These are phyloP conservation scores for Klebsormidium nitens DNA, from an alignment of 139 green algal genomes.

Conservation along the genomic window DNA sequence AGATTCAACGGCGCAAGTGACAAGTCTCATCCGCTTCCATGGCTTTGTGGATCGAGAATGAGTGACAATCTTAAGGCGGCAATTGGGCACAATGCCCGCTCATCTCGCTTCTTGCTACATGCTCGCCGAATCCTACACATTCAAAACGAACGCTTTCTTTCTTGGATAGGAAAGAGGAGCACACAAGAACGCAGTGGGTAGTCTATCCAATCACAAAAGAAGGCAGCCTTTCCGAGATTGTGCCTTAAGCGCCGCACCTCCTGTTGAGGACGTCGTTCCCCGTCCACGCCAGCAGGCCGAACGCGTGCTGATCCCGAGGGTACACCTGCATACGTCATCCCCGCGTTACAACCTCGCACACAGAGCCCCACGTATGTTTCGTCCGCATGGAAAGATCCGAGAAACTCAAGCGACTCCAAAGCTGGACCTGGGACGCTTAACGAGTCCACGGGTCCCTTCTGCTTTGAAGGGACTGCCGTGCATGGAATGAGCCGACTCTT, in stretches of 20 bases:
- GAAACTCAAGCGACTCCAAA: slow-evolving; percentile 1
- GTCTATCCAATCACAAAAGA: too few relatives aligned
- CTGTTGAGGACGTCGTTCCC: slow-evolving; percentile 39
- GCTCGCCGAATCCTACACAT: neutral
- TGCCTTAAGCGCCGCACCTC: neutral
- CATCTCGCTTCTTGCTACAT: neutral
- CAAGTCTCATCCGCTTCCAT: neutral
- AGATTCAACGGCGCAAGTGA: neutral
- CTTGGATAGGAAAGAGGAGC: too few relatives aligned
- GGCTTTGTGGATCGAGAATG: neutral
- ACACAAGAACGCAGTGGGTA: too few relatives aligned
- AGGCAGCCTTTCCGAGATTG: neutral
- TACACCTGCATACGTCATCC: slow-evolving; percentile 39
- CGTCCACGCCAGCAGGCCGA: slow-evolving; percentile 34
- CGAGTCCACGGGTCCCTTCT: neutral
- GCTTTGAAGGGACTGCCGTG: neutral
- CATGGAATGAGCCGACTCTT: neutral
- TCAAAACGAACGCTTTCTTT: neutral
- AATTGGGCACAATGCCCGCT: too few relatives aligned
- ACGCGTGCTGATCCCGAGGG: slow-evolving; percentile 28
- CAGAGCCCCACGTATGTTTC: neutral
- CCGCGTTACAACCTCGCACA: neutral
- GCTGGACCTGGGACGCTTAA: neutral
- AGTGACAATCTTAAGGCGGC: too few relatives aligned
- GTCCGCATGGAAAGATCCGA: neutral